Evolutionary conservation across 495 filamentous ascomycete genomes (phyloP).

Genomic region (Talaromyces liani): DNA sequence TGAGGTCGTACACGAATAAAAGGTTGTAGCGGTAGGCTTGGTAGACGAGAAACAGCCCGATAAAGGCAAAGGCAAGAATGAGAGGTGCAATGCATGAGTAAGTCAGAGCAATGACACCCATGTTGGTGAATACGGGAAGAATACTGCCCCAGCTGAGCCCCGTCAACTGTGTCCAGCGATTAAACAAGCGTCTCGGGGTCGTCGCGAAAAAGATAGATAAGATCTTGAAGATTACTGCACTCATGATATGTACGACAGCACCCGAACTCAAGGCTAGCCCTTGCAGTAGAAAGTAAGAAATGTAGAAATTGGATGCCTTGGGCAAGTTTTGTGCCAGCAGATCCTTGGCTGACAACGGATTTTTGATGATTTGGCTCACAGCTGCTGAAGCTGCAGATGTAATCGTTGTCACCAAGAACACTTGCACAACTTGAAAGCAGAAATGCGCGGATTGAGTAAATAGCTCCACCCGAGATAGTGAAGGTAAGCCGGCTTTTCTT

Average conservation of each 20-base stretch:
- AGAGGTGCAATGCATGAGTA: constrained; percentile 84
- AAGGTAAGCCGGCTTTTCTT: constrained; percentile 67
- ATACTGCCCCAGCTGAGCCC: constrained; percentile 74
- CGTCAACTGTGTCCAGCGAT: constrained; percentile 54
- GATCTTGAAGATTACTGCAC: constrained; percentile 65
- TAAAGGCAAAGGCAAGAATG: constrained; percentile 72
- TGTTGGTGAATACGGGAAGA: constrained; percentile 79
- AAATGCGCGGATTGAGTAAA: constrained; percentile 87
- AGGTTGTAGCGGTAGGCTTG: constrained; percentile 88
- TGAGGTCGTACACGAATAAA: constrained; percentile 75
- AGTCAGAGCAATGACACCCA: constrained; percentile 77
- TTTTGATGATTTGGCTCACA: constrained; percentile 51
- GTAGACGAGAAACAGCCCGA: constrained; percentile 77
- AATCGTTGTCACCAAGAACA: constrained; percentile 78
- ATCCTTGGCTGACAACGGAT: constrained; percentile 52
- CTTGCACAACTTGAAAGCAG: constrained; percentile 84
- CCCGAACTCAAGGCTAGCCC: constrained; percentile 67
- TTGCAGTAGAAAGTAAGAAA: constrained; percentile 86
- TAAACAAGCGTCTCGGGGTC: constrained; percentile 59
- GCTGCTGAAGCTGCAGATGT: constrained; percentile 66
- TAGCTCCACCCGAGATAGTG: constrained; percentile 68
- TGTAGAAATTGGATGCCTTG: constrained; percentile 81
- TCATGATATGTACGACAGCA: constrained; percentile 64
- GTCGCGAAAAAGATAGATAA: constrained; percentile 58
- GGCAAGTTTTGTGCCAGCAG: constrained; percentile 70